Evolutionary conservation across 2,329 filamentous ascomycete species (phyloP).

Genomic region (Exophiala sp.): DNA sequence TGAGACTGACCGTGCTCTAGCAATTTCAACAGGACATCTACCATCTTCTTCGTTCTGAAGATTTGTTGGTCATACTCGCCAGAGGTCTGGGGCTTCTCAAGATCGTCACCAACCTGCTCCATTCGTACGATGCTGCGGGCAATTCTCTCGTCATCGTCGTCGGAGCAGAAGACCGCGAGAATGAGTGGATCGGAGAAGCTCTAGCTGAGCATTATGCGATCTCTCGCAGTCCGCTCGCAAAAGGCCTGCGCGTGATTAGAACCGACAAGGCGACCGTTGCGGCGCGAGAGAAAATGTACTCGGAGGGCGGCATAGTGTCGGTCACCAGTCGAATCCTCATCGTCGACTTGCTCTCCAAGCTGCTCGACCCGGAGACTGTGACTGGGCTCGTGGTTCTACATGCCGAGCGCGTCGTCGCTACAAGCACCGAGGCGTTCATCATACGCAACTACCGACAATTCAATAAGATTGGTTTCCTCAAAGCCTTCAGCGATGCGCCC

Average conservation of each 20-base stretch:
- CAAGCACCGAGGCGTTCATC: conserved; percentile 91
- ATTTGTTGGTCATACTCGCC: conserved; percentile 89
- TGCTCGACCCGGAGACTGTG: conserved; percentile 78
- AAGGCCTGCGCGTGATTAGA: conserved; percentile 87
- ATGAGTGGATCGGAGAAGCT: conserved; percentile 94
- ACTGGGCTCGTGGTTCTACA: conserved; percentile 86
- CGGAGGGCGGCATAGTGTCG: conserved; percentile 84
- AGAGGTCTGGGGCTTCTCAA: conserved; percentile 88
- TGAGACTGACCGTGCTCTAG: conserved; percentile 34
- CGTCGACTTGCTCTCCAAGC: conserved; percentile 79
- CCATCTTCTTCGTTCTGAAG: conserved; percentile 80
- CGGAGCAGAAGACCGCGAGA: conserved; percentile 87
- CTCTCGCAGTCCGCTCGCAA: conserved; percentile 74
- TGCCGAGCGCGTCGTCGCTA: conserved; percentile 77
- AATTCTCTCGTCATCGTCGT: conserved; percentile 89
- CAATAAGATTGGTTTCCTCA: conserved; percentile 90
- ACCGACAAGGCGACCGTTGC: conserved; percentile 88
- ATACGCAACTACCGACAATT: conserved; percentile 88
- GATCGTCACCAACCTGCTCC: conserved; percentile 90
- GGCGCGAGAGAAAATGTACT: conserved; percentile 87
- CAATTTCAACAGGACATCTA: conserved; percentile 95
- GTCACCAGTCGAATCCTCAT: conserved; percentile 94
- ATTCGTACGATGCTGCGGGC: conserved; percentile 93
- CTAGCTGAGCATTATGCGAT: conserved; percentile 92
- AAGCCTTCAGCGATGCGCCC: conserved; percentile 91